A percentile compares a stretch with the other conserved stretches of the same genome.
Evolutionary conservation across 164 flowering plant species (phyloP).

Genomic region (Aristolochia fimbriata): DNA sequence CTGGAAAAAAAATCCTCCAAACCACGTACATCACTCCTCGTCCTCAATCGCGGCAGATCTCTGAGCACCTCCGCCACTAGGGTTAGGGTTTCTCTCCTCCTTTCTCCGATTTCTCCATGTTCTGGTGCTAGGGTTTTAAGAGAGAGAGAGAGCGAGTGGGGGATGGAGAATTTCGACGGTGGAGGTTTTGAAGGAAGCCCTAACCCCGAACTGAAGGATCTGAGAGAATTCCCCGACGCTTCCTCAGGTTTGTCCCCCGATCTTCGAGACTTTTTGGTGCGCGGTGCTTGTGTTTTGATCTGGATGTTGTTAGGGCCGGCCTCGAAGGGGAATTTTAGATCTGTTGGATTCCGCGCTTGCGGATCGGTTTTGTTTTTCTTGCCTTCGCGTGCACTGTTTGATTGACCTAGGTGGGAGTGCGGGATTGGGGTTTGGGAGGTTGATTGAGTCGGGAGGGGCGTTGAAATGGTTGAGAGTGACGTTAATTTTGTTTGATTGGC

Average conservation of each 20-base stretch:
- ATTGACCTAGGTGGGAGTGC: constrained; percentile 7
- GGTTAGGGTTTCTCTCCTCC: no score
- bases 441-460: not conserved
- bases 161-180: constrained; percentile 14
- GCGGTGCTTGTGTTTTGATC: not conserved
- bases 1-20: no score
- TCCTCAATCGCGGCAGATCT: no score
- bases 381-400: constrained; percentile 9
- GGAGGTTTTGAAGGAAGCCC: constrained; percentile 16
- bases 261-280: not conserved
- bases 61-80: no score
- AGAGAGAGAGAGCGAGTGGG: no score
- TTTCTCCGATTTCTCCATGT: no score
- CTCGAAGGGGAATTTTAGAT: not conserved
- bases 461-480: not conserved
- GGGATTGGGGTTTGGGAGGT: not conserved
- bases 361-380: not conserved
- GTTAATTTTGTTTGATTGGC: not conserved
- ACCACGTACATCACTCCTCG: no score
- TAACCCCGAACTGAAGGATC: constrained; percentile 2
- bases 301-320: not conserved
- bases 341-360: not conserved
- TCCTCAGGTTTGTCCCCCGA: constrained; percentile 18
- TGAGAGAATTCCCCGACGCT: constrained; percentile 15
- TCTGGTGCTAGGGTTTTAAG: no score